Evolutionary conservation across 1,139 yeast genomes (phyloP), one percentile per base, ranked within the genome.

Genomic region (Diutina pseudorugosa): DNA sequence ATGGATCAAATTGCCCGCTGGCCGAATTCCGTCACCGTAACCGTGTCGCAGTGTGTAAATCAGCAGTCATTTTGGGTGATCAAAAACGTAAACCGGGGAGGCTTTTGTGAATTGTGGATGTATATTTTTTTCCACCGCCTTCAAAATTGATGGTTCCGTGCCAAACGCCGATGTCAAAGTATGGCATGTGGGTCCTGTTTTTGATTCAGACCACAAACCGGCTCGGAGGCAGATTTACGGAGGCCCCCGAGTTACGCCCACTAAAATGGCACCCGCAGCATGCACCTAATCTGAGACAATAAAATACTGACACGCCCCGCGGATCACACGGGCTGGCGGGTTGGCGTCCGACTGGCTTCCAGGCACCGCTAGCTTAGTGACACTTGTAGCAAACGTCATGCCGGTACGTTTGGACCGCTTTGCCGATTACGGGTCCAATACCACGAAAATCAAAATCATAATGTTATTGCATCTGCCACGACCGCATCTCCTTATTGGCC

Each of bases 401-500:
- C 36, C 36, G 36, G 36, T 14, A 12, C 8, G 11, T 6, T 12
- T 14, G 36, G 36, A 11, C 36, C n/a, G 11, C 6, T 5, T 30
- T 30, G n/a, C 36, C 16, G 36, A 11, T 9, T 30, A 4, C n/a
- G 36, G 36, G 11, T 14, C 36, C 11, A 14, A 14, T 30, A 30
- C 2, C 36, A 14, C 36, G 8, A 11, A 11, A 14, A 5, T 12
- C n/a, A n/a, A 14, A 11, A 30, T 18, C 14, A 14, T 9, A 23
- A 6, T 23, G 36, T 40, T 51, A 58, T 30, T 59, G 56, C 51
- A 53, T 59, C 50, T 59, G 65, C 95, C 95, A 88, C 51, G 68
- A 72, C 60, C 83, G 77, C 71, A 83, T 72, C 53, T 80, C 80
- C 58, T 79, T 80, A 58, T 81, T 78, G 49, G 85, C 76, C 51